Evolutionary conservation across 1,284 basidiomycete species (phyloP), one percentile per base, ranked within the genome.

Genomic region (Naganishia albida): DNA sequence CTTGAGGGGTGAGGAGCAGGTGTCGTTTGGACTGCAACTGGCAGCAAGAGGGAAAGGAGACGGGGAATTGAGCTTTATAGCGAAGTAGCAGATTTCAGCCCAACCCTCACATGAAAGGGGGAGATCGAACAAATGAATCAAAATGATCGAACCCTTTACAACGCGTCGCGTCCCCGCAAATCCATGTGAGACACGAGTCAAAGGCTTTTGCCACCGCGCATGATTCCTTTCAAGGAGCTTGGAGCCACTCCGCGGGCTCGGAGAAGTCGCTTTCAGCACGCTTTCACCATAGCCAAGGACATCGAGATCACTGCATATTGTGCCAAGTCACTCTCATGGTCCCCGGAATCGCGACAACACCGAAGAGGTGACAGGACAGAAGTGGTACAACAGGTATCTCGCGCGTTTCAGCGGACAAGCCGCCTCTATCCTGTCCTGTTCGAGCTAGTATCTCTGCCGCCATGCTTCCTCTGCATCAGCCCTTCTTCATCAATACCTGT

Each of bases 21-120:
- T 53, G n/a, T 53, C 7, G 12, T 39, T 53, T n/a, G 34, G 20
- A 20, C 13, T 16, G 28, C 4, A 12, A 12, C 3, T 3, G 16
- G 39, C 16, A 12, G 51, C 34, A 53, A 18, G 10, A 26, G 26
- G 13, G 18, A 30, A n/a, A 23, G 26, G 12, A 15, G 28, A 13
- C 26, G 10, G 51, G 28, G 28, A 34, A n/a, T 38, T 18, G 20
- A 38, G 46, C n/a, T 39, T 30, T 53, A 53, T 53, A 53, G 30
- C 51, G 20, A 38, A 30, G 18, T n/a, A 53, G 51, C 51, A 38
- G 34, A 39, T 53, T 53, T 34, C 51, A 53, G 28, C 44, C 16
- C 46, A 49, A 34, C 26, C 10, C 38, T 39, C 34, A 49, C 46
- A 60, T 60, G 46, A 60, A 60, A 60, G 57, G 57, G 56, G 39